phyloP scores from a whole-genome alignment of 2,329 filamentous ascomycete species.

The Bipolaris gigantea region DNA sequence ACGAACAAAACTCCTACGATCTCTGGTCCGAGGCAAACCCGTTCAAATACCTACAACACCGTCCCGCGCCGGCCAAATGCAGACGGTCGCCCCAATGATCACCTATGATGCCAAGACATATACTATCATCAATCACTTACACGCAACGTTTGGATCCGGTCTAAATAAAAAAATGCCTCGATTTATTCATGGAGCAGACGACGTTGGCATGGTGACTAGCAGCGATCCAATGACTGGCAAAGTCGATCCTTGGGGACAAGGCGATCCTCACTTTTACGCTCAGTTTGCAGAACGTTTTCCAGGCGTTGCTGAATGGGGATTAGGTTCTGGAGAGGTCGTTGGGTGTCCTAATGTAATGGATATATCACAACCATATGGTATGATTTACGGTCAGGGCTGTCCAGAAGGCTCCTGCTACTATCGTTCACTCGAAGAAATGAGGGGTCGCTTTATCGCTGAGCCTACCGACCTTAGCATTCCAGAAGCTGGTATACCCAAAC shows the following conservation, averaged over 20 bases:
- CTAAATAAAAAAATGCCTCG: slow-evolving; percentile 70
- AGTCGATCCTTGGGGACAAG: slow-evolving; percentile 78
- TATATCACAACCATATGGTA: slow-evolving; percentile 80
- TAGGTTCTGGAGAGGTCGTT: slow-evolving; percentile 74
- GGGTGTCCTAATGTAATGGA: slow-evolving; percentile 87
- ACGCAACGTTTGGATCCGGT: slow-evolving; percentile 73
- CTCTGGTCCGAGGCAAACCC: slow-evolving; percentile 80
- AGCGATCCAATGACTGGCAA: slow-evolving; percentile 79
- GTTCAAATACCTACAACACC: slow-evolving; percentile 58
- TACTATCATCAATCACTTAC: slow-evolving; percentile 76
- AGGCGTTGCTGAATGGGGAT: slow-evolving; percentile 72
- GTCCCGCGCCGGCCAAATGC: slow-evolving; percentile 57
- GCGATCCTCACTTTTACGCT: slow-evolving; percentile 72
- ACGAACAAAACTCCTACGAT: slow-evolving; percentile 79
- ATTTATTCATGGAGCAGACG: slow-evolving; percentile 81
- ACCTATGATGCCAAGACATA: slow-evolving; percentile 85
- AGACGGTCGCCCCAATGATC: slow-evolving; percentile 71
- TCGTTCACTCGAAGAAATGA: slow-evolving; percentile 71
- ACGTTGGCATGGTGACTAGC: slow-evolving; percentile 74
- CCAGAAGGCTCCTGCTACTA: slow-evolving; percentile 82
- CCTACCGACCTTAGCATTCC: slow-evolving; percentile 64
- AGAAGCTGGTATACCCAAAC: slow-evolving; percentile 73
- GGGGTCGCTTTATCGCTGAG: slow-evolving; percentile 71
- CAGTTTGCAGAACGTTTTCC: slow-evolving; percentile 79
- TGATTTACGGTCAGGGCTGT: slow-evolving; percentile 82